phyloP scores from a whole-genome alignment of 1,284 basidiomycete genomes.

The Phellopilus nigrolimitatus region DNA sequence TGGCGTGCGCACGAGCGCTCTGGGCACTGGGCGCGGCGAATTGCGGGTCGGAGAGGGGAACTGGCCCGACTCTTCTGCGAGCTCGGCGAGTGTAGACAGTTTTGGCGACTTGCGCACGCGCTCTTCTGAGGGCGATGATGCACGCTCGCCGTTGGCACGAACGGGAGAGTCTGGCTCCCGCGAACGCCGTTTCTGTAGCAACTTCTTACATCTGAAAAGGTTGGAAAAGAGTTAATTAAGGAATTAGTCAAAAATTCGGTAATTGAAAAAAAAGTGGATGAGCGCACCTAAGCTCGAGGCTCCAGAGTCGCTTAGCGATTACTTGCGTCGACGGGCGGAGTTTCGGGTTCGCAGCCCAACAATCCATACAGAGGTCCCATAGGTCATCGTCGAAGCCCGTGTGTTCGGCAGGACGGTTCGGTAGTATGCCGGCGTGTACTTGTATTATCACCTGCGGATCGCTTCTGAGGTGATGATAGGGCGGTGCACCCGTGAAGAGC shows the following conservation, averaged over 20 bases:
- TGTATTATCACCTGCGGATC: slow-evolving; percentile 15
- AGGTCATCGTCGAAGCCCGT: slow-evolving; percentile 10
- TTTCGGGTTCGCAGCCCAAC: slow-evolving; percentile 11
- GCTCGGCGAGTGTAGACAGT: slow-evolving; percentile 7
- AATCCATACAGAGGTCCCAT: slow-evolving; percentile 15
- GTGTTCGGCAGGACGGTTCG: slow-evolving; percentile 1
- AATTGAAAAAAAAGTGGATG: too few relatives aligned
- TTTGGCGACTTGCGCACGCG: slow-evolving; percentile 18
- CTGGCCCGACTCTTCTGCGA: neutral
- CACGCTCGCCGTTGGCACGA: neutral
- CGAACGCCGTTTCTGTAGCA: neutral
- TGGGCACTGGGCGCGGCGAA: too few relatives aligned
- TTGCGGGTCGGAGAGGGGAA: too few relatives aligned
- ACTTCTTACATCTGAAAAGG: too few relatives aligned
- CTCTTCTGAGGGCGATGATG: neutral
- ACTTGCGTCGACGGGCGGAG: slow-evolving; percentile 13
- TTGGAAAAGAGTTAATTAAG: too few relatives aligned
- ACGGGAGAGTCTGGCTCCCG: neutral
- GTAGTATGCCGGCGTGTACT: slow-evolving; percentile 10
- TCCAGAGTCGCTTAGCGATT: slow-evolving; percentile 17
- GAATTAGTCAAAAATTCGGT: too few relatives aligned
- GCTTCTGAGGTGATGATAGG: slow-evolving; percentile 8
- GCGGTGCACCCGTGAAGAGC: slow-evolving; percentile 14
- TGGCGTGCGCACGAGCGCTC: slow-evolving; percentile 8
- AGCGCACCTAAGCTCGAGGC: slow-evolving; percentile 16